Evolutionary conservation across 768 basidiomycete species (phyloP), one percentile per base, ranked within the genome.

Genomic region (Lactarius tabidus): DNA sequence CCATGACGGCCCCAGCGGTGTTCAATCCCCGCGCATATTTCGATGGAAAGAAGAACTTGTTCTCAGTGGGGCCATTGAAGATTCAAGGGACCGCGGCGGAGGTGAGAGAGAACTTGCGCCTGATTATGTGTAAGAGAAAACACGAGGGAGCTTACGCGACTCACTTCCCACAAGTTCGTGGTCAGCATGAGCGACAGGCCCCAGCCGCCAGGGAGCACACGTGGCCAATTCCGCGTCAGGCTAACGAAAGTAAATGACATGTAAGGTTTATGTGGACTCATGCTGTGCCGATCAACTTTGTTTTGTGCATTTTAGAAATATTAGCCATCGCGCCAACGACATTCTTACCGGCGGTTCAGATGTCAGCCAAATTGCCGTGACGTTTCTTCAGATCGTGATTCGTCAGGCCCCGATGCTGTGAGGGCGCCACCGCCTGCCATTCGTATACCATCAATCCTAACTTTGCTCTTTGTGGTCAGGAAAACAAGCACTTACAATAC

Each of bases 391-490:
- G 45, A 60, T 66, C 14, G 60, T 68, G 31, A 39, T 68, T 14
- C 67, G 67, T 9, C 67, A 68, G 17, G 65, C 67, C 18, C 67
- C 67, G 4, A 67, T 68, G 59, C 39, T 67, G 67, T 68, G 58
- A 65, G 64, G 29, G 29, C 53, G 12, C n/a, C 48, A 35, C 14
- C 23, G 23, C 41, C 41, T 26, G 28, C 29, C 23, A 10, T 41
- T 38, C 14, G 20, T 18, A 23, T 9, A 20, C 10, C 36, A n/a
- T n/a, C n/a, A 29, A 3, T 48, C n/a, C 51, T 3, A 10, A 29
- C 2, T 45, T 26, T 12, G 43, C 57, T 59, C 28, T 48, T 14
- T 38, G 53, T 61, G 45, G 18, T 14, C 33, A 56, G 65, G 17
- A 60, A 59, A 41, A 62, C 66, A 23, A 31, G 14, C 52, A 66